Evolutionary conservation across 345 rosid genomes (phyloP).

Genomic region (Stellera chamaejasme): DNA sequence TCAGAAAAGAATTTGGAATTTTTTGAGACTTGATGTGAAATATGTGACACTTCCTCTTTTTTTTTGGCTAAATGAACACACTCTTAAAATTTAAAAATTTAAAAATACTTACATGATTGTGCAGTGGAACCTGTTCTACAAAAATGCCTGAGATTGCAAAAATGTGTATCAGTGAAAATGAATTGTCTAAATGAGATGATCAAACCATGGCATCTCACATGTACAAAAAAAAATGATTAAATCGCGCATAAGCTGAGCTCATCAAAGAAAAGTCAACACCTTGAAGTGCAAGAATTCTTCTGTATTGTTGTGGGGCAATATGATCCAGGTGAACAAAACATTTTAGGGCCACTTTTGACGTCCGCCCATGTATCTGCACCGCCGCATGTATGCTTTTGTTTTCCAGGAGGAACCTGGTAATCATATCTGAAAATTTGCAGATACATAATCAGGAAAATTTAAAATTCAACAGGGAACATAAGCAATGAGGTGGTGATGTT

Average conservation of each 20-base stretch:
- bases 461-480: slow-evolving; percentile 1
- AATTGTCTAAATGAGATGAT: slow-evolving; percentile 7
- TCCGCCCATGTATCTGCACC: slow-evolving; percentile 77
- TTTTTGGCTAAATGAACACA: no score
- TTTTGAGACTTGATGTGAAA: no score
- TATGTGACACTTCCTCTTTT: no score
- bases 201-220: slow-evolving; percentile 8
- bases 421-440: slow-evolving; percentile 45
- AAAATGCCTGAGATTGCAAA: slow-evolving; percentile 52
- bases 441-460: slow-evolving; percentile 6
- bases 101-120: slow-evolving; percentile 42
- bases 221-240: background rate
- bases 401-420: slow-evolving; percentile 70
- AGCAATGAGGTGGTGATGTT: background rate
- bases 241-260: slow-evolving; percentile 10
- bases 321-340: slow-evolving; percentile 81
- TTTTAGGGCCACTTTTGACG: slow-evolving; percentile 40
- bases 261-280: slow-evolving; percentile 58
- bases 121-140: slow-evolving; percentile 70
- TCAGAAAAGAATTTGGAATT: no score
- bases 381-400: slow-evolving; percentile 66
- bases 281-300: slow-evolving; percentile 58
- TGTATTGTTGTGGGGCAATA: slow-evolving; percentile 68
- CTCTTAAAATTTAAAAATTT: no score
- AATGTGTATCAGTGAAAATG: slow-evolving; percentile 16